These are phyloP conservation scores for Suhomyces prunicola DNA, from an alignment of 805 yeast genomes.

Conservation along the genomic window DNA sequence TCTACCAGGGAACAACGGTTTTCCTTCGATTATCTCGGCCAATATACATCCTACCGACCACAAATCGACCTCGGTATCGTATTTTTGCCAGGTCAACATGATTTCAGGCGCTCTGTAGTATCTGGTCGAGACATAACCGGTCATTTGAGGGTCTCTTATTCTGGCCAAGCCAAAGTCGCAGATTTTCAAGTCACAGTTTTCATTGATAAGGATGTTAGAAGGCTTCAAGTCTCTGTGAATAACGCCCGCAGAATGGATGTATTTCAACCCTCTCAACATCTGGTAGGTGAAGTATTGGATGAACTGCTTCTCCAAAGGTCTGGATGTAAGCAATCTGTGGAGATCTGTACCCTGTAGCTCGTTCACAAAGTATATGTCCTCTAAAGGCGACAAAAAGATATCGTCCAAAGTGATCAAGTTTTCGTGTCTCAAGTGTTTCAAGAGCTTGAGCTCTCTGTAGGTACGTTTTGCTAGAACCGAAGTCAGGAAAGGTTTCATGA, in stretches of 20 bases:
- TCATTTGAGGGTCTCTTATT: conserved; percentile 98
- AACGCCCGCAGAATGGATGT: conserved; percentile 89
- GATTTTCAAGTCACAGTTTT: conserved; percentile 85
- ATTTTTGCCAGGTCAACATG: conserved; percentile 98
- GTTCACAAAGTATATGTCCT: conserved; percentile 94
- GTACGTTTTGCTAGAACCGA: conserved; percentile 95
- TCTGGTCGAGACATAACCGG: conserved; percentile 94
- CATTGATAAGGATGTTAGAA: conserved; percentile 77
- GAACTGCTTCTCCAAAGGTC: conserved; percentile 94
- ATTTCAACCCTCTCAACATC: conserved; percentile 83
- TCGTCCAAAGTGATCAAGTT: conserved; percentile 90
- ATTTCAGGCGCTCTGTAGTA: conserved; percentile 98
- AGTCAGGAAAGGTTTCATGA: conserved; percentile 95
- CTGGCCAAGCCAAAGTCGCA: conserved; percentile 96
- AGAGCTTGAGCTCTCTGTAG: conserved; percentile 87
- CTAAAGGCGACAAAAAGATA: conserved; percentile 89
- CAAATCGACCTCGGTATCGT: conserved; percentile 93
- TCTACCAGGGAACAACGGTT: conserved; percentile 95
- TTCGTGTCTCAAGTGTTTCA: conserved; percentile 92
- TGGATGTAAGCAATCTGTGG: conserved; percentile 82
- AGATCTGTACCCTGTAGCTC: conserved; percentile 96
- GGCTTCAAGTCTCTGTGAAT: conserved; percentile 90
- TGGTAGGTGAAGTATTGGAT: conserved; percentile 96
- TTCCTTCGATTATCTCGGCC: conserved; percentile 96
- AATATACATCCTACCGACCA: conserved; percentile 98